phyloP scores from a whole-genome alignment of 129 eudicot genomes.

The Erigeron canadensis region DNA sequence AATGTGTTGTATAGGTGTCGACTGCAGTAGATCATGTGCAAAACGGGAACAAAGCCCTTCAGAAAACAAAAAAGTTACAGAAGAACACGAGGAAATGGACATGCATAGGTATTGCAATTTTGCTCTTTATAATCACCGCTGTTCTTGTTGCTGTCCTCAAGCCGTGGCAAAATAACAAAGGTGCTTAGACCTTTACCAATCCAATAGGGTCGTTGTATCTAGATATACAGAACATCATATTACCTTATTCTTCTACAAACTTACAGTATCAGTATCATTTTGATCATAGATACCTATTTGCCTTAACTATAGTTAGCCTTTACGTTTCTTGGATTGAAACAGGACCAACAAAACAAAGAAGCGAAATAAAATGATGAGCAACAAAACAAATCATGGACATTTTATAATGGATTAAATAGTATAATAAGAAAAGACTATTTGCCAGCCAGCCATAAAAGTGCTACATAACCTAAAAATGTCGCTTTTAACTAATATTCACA shows the following conservation, averaged over 20 bases:
- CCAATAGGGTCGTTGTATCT: slow-evolving; percentile 5
- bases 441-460: background rate
- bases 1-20: slow-evolving; percentile 50
- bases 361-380: background rate
- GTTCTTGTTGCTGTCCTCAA: slow-evolving; percentile 66
- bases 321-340: background rate
- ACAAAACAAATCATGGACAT: background rate
- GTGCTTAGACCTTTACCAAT: slow-evolving; percentile 31
- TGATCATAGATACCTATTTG: slow-evolving; percentile 2
- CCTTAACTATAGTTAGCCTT: background rate
- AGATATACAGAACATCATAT: slow-evolving; percentile 13
- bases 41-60: slow-evolving; percentile 64
- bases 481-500: slow-evolving; percentile 20
- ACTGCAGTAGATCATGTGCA: slow-evolving; percentile 90
- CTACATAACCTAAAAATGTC: background rate
- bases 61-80: slow-evolving; percentile 61
- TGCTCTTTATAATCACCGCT: slow-evolving; percentile 56
- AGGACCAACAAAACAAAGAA: background rate
- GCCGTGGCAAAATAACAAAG: slow-evolving; percentile 70
- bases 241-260: slow-evolving; percentile 23
- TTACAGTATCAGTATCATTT: slow-evolving; percentile 17
- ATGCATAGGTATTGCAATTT: slow-evolving; percentile 63
- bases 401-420: background rate
- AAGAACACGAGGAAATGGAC: slow-evolving; percentile 80
- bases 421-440: too few species aligned